These are phyloP conservation scores for Aureobasidium mangrovei DNA, from an alignment of 2,329 filamentous ascomycete genomes.

Conservation along the genomic window DNA sequence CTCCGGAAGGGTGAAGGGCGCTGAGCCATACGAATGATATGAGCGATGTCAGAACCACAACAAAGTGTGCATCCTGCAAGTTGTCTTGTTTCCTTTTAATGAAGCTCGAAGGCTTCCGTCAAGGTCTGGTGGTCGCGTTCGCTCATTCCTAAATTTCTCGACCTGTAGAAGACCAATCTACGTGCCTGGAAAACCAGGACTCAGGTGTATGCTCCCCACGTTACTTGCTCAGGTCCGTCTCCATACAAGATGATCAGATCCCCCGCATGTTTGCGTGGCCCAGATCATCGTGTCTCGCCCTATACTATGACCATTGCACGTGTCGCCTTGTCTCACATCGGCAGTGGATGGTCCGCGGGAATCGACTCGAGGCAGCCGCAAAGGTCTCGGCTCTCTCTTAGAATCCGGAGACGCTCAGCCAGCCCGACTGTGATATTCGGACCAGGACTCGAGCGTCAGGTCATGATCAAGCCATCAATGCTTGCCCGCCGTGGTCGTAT, in stretches of 20 bases:
- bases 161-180: no score
- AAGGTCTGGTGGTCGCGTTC: no score
- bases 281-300: slow-evolving; percentile 13
- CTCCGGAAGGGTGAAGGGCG: not conserved
- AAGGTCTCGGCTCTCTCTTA: not conserved
- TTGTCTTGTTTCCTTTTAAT: no score
- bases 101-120: no score
- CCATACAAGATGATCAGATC: no score
- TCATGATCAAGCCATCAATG: not conserved
- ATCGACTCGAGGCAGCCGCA: not conserved
- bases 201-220: no score
- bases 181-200: no score
- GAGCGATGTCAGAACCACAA: no score
- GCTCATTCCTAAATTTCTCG: no score
- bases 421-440: not conserved
- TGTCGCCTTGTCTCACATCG: not conserved
- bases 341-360: slow-evolving; percentile 10
- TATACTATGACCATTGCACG: slow-evolving; percentile 14
- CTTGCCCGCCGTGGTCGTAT: not conserved
- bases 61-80: no score
- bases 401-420: not conserved
- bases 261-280: not conserved
- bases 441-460: not conserved
- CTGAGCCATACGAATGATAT: no score
- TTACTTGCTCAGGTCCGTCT: no score